These are phyloP conservation scores for Aspergillus persii DNA, from an alignment of 2,329 filamentous ascomycete genomes.

Conservation along the genomic window DNA sequence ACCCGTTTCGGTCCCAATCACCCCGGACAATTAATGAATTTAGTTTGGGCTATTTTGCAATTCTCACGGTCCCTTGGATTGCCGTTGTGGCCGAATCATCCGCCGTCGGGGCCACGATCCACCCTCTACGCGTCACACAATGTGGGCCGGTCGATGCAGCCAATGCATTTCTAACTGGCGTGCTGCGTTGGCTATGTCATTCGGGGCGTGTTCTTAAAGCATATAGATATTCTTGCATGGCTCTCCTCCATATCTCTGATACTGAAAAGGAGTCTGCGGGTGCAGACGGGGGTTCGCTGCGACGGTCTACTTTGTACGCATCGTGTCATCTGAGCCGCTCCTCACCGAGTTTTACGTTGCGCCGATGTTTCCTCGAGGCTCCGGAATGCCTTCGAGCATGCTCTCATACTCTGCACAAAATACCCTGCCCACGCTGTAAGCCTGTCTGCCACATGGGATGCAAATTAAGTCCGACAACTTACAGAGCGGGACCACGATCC, in stretches of 20 bases:
- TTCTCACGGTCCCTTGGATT: not conserved
- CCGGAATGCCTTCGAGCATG: conserved; percentile 30
- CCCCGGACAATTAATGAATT: not conserved
- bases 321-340: not conserved
- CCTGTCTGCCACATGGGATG: not conserved
- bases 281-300: not conserved
- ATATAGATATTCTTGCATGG: not conserved
- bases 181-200: not conserved
- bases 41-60: not conserved
- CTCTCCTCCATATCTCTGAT: not conserved
- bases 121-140: not conserved
- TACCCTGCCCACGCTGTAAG: conserved; percentile 23
- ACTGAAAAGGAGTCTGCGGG: too few relatives aligned
- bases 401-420: conserved; percentile 30
- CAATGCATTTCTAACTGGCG: not conserved
- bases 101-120: not conserved
- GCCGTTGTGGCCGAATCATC: not conserved
- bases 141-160: not conserved
- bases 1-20: not conserved
- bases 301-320: not conserved
- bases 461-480: conserved; percentile 29
- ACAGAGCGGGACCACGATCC: conserved; percentile 62
- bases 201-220: not conserved
- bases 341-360: conserved; percentile 28
- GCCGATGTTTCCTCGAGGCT: conserved; percentile 18